phyloP scores from a whole-genome alignment of 495 filamentous ascomycete species.

The Xylaria venustula region DNA sequence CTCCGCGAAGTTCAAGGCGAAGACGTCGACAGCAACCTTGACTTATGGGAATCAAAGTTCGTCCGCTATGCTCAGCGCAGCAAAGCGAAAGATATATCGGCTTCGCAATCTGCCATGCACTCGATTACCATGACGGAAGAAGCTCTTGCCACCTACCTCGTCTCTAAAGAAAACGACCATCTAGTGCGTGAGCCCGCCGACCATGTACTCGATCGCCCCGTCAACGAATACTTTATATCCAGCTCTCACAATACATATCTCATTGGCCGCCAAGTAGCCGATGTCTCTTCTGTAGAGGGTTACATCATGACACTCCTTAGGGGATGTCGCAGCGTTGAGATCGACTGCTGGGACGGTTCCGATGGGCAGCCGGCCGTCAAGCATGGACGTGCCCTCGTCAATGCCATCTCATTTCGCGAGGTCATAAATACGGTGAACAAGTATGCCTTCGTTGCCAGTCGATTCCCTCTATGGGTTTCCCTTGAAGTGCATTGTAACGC shows the following conservation, averaged over 20 bases:
- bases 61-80: conserved; percentile 45
- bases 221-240: conserved; percentile 98
- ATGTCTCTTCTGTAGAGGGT: conserved; percentile 86
- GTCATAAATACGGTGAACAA: conserved; percentile 90
- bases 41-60: conserved; percentile 68
- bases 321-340: conserved; percentile 92
- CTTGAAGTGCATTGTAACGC: conserved; percentile 91
- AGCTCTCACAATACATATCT: conserved; percentile 99
- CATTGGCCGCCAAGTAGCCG: conserved; percentile 82
- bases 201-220: conserved; percentile 68
- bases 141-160: conserved; percentile 73
- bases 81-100: conserved; percentile 49
- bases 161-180: conserved; percentile 68
- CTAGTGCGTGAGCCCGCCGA: conserved; percentile 55
- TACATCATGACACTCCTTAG: conserved; percentile 88
- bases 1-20: conserved; percentile 71
- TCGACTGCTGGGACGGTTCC: conserved; percentile 95
- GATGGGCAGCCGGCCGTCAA: conserved; percentile 84
- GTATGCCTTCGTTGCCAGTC: conserved; percentile 81
- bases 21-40: conserved; percentile 62
- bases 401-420: conserved; percentile 79
- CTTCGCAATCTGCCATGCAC: conserved; percentile 37
- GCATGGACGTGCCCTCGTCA: conserved; percentile 88
- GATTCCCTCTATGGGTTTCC: conserved; percentile 87
- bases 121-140: conserved; percentile 65